Evolutionary conservation across 306 rosid species (phyloP).

Genomic region (barrel medic (Medicago truncatula)): MtrunA17r5.0-ANR NC_053049.1:34982001-34982500

Average conservation of each 20-base stretch:
- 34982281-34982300: constrained; percentile 25
- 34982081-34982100: constrained; percentile 90
- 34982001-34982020: constrained; percentile 79
- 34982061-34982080: constrained; percentile 85
- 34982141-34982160: constrained; percentile 44
- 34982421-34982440: no score
- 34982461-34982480: no score
- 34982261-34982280: constrained; percentile 39
- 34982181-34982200: constrained; percentile 46
- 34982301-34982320: constrained; percentile 40
- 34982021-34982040: constrained; percentile 92
- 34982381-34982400: no score
- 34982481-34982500: no score
- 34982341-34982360: neutral
- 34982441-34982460: no score
- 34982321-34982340: neutral
- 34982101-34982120: constrained; percentile 12
- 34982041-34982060: constrained; percentile 93
- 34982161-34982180: neutral
- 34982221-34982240: constrained; percentile 28
- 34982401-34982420: no score
- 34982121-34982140: constrained; percentile 30
- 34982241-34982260: constrained; percentile 9
- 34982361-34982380: neutral
- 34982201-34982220: constrained; percentile 23